phyloP scores from a whole-genome alignment of 805 yeast genomes.

The Geotrichum ghanense region DNA sequence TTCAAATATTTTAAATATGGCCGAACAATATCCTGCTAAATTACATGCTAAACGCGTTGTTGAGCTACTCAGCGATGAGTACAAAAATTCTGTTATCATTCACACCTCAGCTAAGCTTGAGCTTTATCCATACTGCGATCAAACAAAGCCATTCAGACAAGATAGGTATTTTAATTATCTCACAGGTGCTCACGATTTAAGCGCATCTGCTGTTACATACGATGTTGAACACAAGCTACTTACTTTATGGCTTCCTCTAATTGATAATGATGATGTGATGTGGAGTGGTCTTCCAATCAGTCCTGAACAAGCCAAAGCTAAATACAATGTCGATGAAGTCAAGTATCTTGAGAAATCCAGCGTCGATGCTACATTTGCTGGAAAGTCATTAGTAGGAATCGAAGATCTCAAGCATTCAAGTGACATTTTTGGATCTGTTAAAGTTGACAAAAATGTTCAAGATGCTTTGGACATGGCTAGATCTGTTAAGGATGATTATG shows the following conservation, averaged over 20 bases:
- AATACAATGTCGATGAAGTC: slow-evolving; percentile 77
- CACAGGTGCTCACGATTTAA: slow-evolving; percentile 62
- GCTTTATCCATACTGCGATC: slow-evolving; percentile 68
- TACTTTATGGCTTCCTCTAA: slow-evolving; percentile 66
- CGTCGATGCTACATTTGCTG: slow-evolving; percentile 5
- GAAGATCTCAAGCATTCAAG: slow-evolving; percentile 12
- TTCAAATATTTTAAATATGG: neutral
- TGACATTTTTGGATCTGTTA: slow-evolving; percentile 9
- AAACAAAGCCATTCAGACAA: slow-evolving; percentile 68
- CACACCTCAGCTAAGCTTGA: slow-evolving; percentile 27
- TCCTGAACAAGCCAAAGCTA: slow-evolving; percentile 47
- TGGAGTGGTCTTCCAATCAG: slow-evolving; percentile 89
- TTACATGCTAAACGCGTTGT: slow-evolving; percentile 42
- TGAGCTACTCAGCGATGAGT: slow-evolving; percentile 25
- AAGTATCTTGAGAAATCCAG: slow-evolving; percentile 36
- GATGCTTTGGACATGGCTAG: slow-evolving; percentile 83
- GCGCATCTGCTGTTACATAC: slow-evolving; percentile 63
- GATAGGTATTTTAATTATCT: slow-evolving; percentile 83
- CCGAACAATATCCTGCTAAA: slow-evolving; percentile 68
- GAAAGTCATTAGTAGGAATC: slow-evolving; percentile 14
- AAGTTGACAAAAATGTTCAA: slow-evolving; percentile 17
- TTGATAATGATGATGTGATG: slow-evolving; percentile 84
- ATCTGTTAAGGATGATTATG: slow-evolving; percentile 72
- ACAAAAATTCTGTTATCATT: slow-evolving; percentile 40
- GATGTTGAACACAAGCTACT: slow-evolving; percentile 41